These are phyloP conservation scores for Termitomyces sp. DNA, from an alignment of 768 basidiomycete species.

Conservation along the genomic window DNA sequence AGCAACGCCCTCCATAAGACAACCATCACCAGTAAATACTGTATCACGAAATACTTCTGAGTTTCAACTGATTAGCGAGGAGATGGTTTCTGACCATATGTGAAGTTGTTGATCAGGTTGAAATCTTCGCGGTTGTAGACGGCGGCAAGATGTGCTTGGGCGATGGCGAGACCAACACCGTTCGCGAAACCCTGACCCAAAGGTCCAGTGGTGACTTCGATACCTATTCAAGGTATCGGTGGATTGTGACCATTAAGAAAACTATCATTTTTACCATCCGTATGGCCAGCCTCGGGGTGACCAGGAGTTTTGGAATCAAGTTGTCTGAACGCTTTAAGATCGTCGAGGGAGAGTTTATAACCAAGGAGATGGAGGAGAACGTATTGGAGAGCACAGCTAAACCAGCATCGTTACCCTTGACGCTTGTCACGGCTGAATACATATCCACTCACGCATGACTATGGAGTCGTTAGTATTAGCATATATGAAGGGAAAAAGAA, in stretches of 20 bases:
- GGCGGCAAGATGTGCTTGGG: slow-evolving; percentile 88
- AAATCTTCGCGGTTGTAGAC: slow-evolving; percentile 86
- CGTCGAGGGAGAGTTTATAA: slow-evolving; percentile 89
- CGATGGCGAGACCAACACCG: slow-evolving; percentile 91
- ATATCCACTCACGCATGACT: slow-evolving; percentile 69
- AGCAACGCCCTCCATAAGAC: slow-evolving; percentile 96
- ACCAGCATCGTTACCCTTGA: neutral
- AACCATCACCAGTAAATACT: slow-evolving; percentile 95
- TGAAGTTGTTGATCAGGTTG: slow-evolving; percentile 80
- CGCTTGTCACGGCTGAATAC: neutral
- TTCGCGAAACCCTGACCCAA: slow-evolving; percentile 94
- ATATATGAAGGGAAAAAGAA: neutral
- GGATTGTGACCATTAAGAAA: neutral
- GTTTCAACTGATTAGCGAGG: neutral
- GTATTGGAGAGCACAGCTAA: slow-evolving; percentile 91
- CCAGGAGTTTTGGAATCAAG: slow-evolving; percentile 88
- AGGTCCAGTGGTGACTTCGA: slow-evolving; percentile 94
- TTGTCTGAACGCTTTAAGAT: slow-evolving; percentile 92
- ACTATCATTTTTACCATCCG: slow-evolving; percentile 33
- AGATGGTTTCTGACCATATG: slow-evolving; percentile 59
- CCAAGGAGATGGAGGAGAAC: slow-evolving; percentile 88
- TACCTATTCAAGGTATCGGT: slow-evolving; percentile 34
- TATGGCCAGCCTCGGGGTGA: slow-evolving; percentile 77
- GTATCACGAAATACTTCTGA: slow-evolving; percentile 7
- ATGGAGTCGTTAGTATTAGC: slow-evolving; percentile 13